A percentile compares a stretch with the other conserved stretches of the same genome.
Evolutionary conservation across 805 yeast genomes (phyloP).

Genomic region (Cyberlindnera xylosilytica): DNA sequence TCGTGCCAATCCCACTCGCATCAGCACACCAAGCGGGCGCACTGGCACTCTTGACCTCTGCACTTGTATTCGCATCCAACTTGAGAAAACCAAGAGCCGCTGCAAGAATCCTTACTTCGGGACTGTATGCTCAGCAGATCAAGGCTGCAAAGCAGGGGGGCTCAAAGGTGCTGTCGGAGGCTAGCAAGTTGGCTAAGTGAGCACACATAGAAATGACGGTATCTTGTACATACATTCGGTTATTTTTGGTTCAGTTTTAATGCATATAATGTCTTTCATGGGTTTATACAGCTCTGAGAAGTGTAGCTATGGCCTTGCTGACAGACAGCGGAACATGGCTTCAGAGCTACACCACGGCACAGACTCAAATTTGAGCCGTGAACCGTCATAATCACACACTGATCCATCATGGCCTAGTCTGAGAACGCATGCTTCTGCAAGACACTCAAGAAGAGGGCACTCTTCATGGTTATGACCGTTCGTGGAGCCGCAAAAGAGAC

Average conservation of each 20-base stretch:
- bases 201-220: background rate
- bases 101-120: constrained; percentile 34
- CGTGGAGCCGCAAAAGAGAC: constrained; percentile 10
- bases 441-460: constrained; percentile 10
- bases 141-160: constrained; percentile 22
- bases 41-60: constrained; percentile 76
- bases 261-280: too few relatives aligned
- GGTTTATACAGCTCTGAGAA: too few relatives aligned
- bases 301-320: background rate
- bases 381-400: constrained; percentile 4
- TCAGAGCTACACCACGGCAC: constrained; percentile 11
- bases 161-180: constrained; percentile 34
- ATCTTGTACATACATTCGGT: background rate
- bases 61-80: constrained; percentile 59
- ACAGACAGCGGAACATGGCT: constrained; percentile 1
- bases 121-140: constrained; percentile 30
- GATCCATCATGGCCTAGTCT: constrained; percentile 6
- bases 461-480: constrained; percentile 8
- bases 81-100: constrained; percentile 55
- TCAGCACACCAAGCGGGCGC: constrained; percentile 98
- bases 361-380: constrained; percentile 5
- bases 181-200: constrained; percentile 31
- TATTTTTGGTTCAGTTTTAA: background rate
- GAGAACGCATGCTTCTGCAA: constrained; percentile 5
- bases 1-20: constrained; percentile 91